Base-by-base conservation (phyloP, 345 rosid genomes). In the Ricinus communis region DNA sequence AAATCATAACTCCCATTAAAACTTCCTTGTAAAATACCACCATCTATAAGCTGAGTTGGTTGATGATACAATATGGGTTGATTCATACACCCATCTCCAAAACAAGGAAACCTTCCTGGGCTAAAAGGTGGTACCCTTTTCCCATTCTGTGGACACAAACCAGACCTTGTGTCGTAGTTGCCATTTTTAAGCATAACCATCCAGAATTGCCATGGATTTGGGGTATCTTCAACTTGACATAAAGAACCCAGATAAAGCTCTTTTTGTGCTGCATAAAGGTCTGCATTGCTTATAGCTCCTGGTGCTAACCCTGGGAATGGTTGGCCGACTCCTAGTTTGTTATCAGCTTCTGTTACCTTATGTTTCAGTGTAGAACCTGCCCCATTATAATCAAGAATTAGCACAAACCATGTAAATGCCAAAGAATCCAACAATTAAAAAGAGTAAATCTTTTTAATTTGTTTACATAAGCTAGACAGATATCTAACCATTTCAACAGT, bases 351-450 rank as follows among this genome's bases (percentile, higher is more conserved):
- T 5, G 50, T 65, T 13, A 66, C 82, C 49, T 16, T 56, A 69
- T 70, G 83, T 5, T 41, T 63, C 69, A 91, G 74, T 54, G 75
- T 62, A 69, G 76, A 77, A 73, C 75, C 95, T 90, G 77, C 33
- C 24, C 50, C 63, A 75, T 71, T 49, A 61, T 64, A 38, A 12
- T 36, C 24, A 43, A 51, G 45, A 68, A 60, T 46, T 55, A 72
- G 33, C 54, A 24, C 1, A 60, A 8, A 24, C 30, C 41, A 55
- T 0, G 65, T 28, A 45, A 30, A 27, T 25, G 50, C 10, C 12
- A 25, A 30, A 65, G 4, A 38, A 1, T 25, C 30, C 33, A 25
- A 2, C 5, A 27, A 24, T 30, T 28, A 30, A 30, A 33, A 24
- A 57, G 2, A 43, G 9, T 13, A 69, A 57, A 16, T 57, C 5